phyloP scores from a whole-genome alignment of 192 early-diverging fungal genomes.

The Coemansia sp. region DNA sequence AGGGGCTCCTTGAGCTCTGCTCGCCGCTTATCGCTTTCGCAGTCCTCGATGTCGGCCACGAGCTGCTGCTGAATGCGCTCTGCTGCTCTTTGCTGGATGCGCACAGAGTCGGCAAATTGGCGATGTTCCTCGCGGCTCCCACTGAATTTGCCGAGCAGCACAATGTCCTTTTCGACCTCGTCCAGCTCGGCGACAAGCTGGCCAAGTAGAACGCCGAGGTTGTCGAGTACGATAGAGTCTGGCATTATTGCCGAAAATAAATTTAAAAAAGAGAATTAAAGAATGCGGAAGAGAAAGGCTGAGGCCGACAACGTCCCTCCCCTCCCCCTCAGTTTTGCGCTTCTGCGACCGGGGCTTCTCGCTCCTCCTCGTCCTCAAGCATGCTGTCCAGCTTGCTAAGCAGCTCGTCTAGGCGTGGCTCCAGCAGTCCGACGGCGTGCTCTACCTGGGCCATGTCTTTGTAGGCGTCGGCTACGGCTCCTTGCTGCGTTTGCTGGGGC shows the following conservation, averaged over 20 bases:
- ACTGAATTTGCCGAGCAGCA: constrained; percentile 31
- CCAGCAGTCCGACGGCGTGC: constrained; percentile 24
- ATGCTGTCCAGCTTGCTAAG: constrained; percentile 34
- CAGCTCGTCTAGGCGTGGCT: constrained; percentile 32
- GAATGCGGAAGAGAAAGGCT: neutral
- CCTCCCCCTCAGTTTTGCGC: neutral
- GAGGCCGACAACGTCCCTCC: no score
- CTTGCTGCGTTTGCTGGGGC: neutral
- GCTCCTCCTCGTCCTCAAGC: constrained; percentile 13
- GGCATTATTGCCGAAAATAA: neutral
- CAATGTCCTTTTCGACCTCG: constrained; percentile 30
- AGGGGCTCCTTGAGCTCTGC: neutral
- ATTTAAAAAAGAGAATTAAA: neutral
- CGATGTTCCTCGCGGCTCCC: constrained; percentile 40
- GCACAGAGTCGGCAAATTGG: constrained; percentile 39
- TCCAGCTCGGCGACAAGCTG: constrained; percentile 35
- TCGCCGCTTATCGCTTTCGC: neutral
- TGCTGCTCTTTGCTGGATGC: constrained; percentile 44
- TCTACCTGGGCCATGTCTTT: constrained; percentile 34
- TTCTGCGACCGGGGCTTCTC: neutral
- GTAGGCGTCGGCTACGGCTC: constrained; percentile 27
- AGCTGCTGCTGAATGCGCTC: constrained; percentile 36
- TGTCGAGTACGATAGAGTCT: neutral
- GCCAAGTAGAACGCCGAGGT: constrained; percentile 1
- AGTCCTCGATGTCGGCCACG: constrained; percentile 1